phyloP scores from a whole-genome alignment of 352 stramenopile genomes.

The Lagenidium giganteum region DNA sequence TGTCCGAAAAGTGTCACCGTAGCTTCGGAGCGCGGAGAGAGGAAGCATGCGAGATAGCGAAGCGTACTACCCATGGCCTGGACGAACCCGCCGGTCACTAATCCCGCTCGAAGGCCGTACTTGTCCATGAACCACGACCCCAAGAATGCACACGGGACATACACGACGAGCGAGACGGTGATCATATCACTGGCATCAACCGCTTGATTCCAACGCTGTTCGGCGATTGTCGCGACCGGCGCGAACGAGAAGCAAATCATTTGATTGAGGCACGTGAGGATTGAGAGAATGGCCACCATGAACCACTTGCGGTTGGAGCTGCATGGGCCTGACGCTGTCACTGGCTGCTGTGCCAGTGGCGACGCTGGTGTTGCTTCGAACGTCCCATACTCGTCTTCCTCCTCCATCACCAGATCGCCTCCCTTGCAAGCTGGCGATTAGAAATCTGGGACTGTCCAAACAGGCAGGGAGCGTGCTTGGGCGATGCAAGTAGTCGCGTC shows the following conservation, averaged over 20 bases:
- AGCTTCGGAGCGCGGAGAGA: constrained; percentile 14
- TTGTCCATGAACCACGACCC: constrained; percentile 73
- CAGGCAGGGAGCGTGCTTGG: too few species aligned
- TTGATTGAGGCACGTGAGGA: constrained; percentile 53
- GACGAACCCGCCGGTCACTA: constrained; percentile 41
- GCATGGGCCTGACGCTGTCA: too few species aligned
- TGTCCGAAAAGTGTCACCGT: constrained; percentile 41
- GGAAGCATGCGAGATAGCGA: constrained; percentile 30
- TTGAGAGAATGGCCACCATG: constrained; percentile 51
- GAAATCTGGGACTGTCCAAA: too few species aligned
- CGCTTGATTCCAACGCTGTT: constrained; percentile 37
- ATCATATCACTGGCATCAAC: constrained; percentile 61
- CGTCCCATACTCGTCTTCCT: too few species aligned
- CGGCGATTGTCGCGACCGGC: constrained; percentile 48
- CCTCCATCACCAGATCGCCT: too few species aligned
- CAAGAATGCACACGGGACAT: constrained; percentile 64
- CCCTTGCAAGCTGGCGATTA: too few species aligned
- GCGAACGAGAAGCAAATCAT: constrained; percentile 66
- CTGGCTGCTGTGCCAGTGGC: too few species aligned
- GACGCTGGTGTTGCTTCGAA: too few species aligned
- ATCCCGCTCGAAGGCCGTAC: constrained; percentile 47
- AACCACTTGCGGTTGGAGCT: too few species aligned
- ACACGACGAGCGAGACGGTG: constrained; percentile 63
- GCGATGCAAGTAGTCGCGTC: too few species aligned
- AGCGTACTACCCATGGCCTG: constrained; percentile 37